Conservation (phyloP, 2,329 filamentous ascomycete genomes). For the Lojkania enalia region DNA sequence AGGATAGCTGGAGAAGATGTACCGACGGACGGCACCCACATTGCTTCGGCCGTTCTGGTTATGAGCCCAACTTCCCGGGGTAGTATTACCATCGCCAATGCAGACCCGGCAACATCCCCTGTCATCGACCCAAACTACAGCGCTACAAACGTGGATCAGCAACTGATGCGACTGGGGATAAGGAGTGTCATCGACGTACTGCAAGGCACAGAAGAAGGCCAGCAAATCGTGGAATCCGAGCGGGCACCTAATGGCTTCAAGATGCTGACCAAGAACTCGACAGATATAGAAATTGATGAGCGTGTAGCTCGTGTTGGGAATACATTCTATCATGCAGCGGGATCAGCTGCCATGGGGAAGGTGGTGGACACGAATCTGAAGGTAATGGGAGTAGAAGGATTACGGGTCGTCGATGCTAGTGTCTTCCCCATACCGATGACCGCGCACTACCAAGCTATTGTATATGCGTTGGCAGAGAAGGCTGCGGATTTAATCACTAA, state of each 20-base stretch:
- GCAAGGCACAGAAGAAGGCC: constrained; percentile 10
- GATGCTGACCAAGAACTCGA: constrained; percentile 14
- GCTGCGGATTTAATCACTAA: background rate
- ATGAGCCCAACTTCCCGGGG: constrained; percentile 43
- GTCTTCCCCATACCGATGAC: constrained; percentile 17
- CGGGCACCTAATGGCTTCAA: constrained; percentile 17
- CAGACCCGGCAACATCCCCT: constrained; percentile 53
- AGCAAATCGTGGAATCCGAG: constrained; percentile 14
- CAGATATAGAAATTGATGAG: constrained; percentile 30
- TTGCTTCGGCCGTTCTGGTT: constrained; percentile 3
- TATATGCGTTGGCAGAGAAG: background rate
- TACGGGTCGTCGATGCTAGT: constrained; percentile 44
- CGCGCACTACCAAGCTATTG: background rate
- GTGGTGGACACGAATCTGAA: constrained; percentile 19
- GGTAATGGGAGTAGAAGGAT: constrained; percentile 18
- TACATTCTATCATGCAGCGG: constrained; percentile 10
- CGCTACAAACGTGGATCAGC: constrained; percentile 52
- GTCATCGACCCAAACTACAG: constrained; percentile 55
- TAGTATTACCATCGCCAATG: constrained; percentile 54
- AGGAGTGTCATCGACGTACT: constrained; percentile 12
- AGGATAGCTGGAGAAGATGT: background rate
- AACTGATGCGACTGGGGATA: constrained; percentile 20
- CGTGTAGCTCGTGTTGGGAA: constrained; percentile 13
- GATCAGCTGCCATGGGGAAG: constrained; percentile 19
- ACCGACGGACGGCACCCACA: constrained; percentile 5